phyloP scores from a whole-genome alignment of 352 stramenopile species.

The Phytophthora citricola region DNA sequence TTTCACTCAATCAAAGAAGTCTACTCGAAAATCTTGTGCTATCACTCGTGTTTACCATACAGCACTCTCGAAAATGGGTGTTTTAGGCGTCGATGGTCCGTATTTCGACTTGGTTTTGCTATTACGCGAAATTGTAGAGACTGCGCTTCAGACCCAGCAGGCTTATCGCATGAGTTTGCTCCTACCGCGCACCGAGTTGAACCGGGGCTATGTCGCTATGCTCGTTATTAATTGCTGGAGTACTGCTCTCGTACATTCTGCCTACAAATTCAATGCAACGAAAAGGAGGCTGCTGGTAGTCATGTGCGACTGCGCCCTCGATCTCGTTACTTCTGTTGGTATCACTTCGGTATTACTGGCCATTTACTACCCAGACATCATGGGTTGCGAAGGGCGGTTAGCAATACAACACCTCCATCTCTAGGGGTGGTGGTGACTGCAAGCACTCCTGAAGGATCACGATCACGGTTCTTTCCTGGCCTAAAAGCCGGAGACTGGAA shows the following conservation, averaged over 20 bases:
- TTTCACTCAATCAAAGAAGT: neutral
- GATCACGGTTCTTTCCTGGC: too few species aligned
- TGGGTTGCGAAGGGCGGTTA: too few species aligned
- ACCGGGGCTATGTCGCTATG: slow-evolving; percentile 26
- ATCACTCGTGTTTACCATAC: slow-evolving; percentile 12
- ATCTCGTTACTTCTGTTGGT: slow-evolving; percentile 28
- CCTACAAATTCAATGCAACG: slow-evolving; percentile 10
- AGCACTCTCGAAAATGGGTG: slow-evolving; percentile 13
- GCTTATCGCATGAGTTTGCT: slow-evolving; percentile 36
- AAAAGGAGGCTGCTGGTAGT: slow-evolving; percentile 19
- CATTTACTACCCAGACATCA: slow-evolving; percentile 25
- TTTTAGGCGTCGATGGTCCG: slow-evolving; percentile 20
- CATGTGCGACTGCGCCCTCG: slow-evolving; percentile 25
- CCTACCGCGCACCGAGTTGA: slow-evolving; percentile 23
- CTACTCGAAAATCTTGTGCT: neutral
- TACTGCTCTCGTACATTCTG: slow-evolving; percentile 21
- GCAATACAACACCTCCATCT: too few species aligned
- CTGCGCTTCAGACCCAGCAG: slow-evolving; percentile 32
- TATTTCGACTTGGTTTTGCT: slow-evolving; percentile 32
- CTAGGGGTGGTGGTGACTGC: too few species aligned
- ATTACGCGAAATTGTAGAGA: slow-evolving; percentile 32
- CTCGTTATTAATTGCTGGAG: slow-evolving; percentile 41
- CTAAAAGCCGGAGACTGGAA: too few species aligned
- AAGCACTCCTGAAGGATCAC: too few species aligned
- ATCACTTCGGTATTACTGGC: slow-evolving; percentile 19